phyloP scores from a whole-genome alignment of 2,329 filamentous ascomycete genomes.

The Sclerotinia minor region DNA sequence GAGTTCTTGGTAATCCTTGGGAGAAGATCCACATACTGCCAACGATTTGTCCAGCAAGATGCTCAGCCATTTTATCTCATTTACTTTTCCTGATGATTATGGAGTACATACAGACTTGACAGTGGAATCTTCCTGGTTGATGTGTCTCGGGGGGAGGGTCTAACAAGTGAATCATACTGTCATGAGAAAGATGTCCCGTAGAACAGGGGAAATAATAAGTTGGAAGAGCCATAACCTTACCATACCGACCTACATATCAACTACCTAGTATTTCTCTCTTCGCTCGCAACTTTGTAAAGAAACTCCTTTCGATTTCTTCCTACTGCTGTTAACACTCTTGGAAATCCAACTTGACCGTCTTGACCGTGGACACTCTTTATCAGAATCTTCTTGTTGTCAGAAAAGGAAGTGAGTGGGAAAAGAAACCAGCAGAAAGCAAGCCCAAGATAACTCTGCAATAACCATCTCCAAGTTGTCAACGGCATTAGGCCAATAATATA shows the following conservation, averaged over 20 bases:
- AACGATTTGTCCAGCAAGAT: conserved; percentile 1
- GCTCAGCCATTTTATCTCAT: conserved; percentile 12
- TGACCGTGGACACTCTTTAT: neutral
- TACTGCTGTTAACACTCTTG: neutral
- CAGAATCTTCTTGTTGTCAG: neutral
- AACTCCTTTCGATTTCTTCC: neutral
- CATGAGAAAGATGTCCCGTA: neutral
- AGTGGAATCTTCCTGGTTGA: conserved; percentile 1
- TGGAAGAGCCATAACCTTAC: neutral
- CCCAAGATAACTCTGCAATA: neutral
- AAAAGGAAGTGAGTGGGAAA: neutral
- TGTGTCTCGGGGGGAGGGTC: conserved; percentile 3
- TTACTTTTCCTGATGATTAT: neutral
- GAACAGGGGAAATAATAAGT: conserved; percentile 11
- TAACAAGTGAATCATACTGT: neutral
- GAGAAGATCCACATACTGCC: conserved; percentile 18
- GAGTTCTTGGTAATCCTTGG: conserved; percentile 18
- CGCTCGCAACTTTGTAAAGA: conserved; percentile 1
- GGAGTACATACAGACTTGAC: neutral
- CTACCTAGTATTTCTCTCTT: neutral
- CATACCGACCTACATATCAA: conserved; percentile 12
- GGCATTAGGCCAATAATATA: neutral
- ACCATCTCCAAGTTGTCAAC: neutral
- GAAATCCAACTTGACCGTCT: too few relatives aligned
- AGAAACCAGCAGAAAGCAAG: neutral